Percentiles rank a stretch among this genome's conserved stretches.
phyloP scores from a whole-genome alignment of 768 basidiomycete species.

The Leucocoprinus sp. region DNA sequence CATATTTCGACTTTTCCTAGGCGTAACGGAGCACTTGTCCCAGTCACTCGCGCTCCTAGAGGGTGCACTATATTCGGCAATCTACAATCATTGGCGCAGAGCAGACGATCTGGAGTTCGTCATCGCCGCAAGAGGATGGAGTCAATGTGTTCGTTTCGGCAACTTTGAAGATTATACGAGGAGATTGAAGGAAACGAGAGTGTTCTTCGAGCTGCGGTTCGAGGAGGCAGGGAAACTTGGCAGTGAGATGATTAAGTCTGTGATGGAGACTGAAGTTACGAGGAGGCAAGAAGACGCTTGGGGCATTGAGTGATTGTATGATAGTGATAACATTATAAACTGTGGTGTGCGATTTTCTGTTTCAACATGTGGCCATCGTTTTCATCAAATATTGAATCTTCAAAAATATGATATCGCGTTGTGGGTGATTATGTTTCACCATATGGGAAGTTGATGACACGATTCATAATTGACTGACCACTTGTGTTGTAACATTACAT shows the following conservation, averaged over 20 bases:
- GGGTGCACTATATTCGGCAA: slow-evolving; percentile 63
- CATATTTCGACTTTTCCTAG: slow-evolving; percentile 93
- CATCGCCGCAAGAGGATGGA: slow-evolving; percentile 91
- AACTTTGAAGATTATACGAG: slow-evolving; percentile 81
- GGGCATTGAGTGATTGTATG: too few relatives aligned
- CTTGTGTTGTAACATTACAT: too few relatives aligned
- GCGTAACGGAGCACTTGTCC: slow-evolving; percentile 94
- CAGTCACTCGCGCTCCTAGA: slow-evolving; percentile 55
- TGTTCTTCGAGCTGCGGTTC: slow-evolving; percentile 83
- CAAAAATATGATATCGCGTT: too few relatives aligned
- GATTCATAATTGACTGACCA: too few relatives aligned
- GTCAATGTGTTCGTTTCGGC: slow-evolving; percentile 89
- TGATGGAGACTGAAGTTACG: slow-evolving; percentile 54
- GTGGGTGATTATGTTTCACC: too few relatives aligned
- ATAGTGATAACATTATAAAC: too few relatives aligned
- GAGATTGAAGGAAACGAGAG: slow-evolving; percentile 71
- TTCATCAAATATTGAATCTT: too few relatives aligned
- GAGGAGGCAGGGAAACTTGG: slow-evolving; percentile 79
- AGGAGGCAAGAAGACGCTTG: slow-evolving; percentile 12
- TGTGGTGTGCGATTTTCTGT: too few relatives aligned
- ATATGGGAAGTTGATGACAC: too few relatives aligned
- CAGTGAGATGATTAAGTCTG: slow-evolving; percentile 83
- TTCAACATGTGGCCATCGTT: too few relatives aligned
- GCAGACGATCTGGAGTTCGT: slow-evolving; percentile 93
- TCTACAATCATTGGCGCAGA: slow-evolving; percentile 72